These are phyloP conservation scores for Rhynchospora pubera DNA, from an alignment of 176 grass and related monocot species.

Conservation along the genomic window DNA sequence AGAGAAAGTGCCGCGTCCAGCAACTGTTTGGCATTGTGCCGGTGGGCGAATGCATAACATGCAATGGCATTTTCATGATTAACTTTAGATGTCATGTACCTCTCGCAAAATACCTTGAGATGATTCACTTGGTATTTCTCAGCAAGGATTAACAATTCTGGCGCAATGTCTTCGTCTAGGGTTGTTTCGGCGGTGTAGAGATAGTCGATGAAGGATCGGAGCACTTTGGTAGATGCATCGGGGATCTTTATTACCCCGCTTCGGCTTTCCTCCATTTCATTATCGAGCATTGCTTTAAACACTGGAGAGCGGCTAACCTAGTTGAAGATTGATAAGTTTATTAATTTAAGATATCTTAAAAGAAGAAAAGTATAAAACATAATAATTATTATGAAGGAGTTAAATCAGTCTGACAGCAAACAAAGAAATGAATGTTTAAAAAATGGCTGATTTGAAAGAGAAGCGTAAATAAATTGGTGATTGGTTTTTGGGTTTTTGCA, in stretches of 20 bases:
- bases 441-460: too few species aligned
- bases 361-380: not conserved
- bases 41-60: slow-evolving; percentile 67
- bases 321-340: not conserved
- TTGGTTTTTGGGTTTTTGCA: too few species aligned
- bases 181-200: slow-evolving; percentile 71
- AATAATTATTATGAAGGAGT: not conserved
- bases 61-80: slow-evolving; percentile 63
- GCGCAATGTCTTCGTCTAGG: slow-evolving; percentile 69
- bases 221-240: slow-evolving; percentile 62
- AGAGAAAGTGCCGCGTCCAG: slow-evolving; percentile 62
- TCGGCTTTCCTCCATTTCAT: slow-evolving; percentile 89
- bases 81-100: slow-evolving; percentile 84
- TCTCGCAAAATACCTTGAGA: slow-evolving; percentile 71
- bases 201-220: slow-evolving; percentile 70
- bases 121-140: slow-evolving; percentile 96
- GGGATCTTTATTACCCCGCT: slow-evolving; percentile 87
- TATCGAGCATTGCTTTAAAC: slow-evolving; percentile 95
- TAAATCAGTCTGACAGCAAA: not conserved
- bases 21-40: slow-evolving; percentile 68
- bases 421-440: too few species aligned
- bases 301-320: slow-evolving; percentile 89
- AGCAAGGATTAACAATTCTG: slow-evolving; percentile 67
- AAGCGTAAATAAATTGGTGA: too few species aligned
- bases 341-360: not conserved